phyloP scores from a whole-genome alignment of 2,329 filamentous ascomycete genomes.

The Calycina marina region DNA sequence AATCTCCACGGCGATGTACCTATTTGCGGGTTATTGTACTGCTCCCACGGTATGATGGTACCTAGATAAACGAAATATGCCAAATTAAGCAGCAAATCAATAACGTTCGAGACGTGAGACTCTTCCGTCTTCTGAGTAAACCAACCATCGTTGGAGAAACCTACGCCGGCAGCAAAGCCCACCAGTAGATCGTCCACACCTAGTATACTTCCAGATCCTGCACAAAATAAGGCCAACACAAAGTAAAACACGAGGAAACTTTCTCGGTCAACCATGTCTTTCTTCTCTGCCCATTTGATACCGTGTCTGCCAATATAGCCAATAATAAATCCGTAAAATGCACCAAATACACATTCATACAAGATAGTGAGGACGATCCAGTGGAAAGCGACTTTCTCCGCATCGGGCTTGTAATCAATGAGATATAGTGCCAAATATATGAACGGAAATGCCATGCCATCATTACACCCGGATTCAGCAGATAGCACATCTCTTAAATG shows the following conservation, averaged over 20 bases:
- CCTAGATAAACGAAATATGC: slow-evolving; percentile 97
- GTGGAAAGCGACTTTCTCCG: slow-evolving; percentile 57
- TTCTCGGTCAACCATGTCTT: slow-evolving; percentile 81
- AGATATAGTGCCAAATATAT: slow-evolving; percentile 87
- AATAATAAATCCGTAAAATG: slow-evolving; percentile 71
- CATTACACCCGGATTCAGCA: slow-evolving; percentile 95
- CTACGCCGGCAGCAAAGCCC: slow-evolving; percentile 90
- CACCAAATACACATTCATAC: slow-evolving; percentile 92
- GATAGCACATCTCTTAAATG: slow-evolving; percentile 91
- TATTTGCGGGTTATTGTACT: slow-evolving; percentile 63
- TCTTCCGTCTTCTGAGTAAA: slow-evolving; percentile 97
- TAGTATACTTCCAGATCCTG: slow-evolving; percentile 79
- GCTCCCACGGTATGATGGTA: slow-evolving; percentile 90
- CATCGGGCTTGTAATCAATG: slow-evolving; percentile 61
- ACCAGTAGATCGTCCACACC: slow-evolving; percentile 90
- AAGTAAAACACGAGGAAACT: slow-evolving; percentile 99
- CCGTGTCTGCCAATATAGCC: slow-evolving; percentile 84
- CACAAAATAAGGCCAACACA: slow-evolving; percentile 82
- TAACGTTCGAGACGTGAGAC: slow-evolving; percentile 97
- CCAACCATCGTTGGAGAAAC: slow-evolving; percentile 98
- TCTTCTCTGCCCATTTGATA: slow-evolving; percentile 75
- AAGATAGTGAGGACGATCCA: slow-evolving; percentile 84
- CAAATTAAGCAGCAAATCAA: slow-evolving; percentile 92
- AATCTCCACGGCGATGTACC: slow-evolving; percentile 79
- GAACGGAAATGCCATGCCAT: slow-evolving; percentile 98